Base-by-base conservation (phyloP, 371 early-diverging fungal species). In the Mucor velutinosus region DNA sequence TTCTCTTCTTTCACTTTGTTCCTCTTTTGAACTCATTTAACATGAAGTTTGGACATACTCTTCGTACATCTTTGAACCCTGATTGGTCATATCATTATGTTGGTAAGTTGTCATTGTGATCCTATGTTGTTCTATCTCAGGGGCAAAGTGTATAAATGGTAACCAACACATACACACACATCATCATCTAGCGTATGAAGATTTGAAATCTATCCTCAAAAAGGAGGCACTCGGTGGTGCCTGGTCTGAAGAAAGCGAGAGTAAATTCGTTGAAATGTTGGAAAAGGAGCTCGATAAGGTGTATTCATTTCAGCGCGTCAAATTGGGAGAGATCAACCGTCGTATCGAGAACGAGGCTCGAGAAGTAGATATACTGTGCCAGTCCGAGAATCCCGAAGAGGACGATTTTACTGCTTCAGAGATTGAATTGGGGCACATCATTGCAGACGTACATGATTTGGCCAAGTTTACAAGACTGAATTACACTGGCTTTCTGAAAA, bases 401-500 rank as follows among this genome's bases (percentile, higher is more conserved):
- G 90, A 90, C 43, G 90, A 89, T 43, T 86, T 85, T 71, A 76
- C 78, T 12, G 85, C 86, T 7, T 89, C 95, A 35, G 93, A 94
- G 73, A 83, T 90, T 30, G 94, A 95, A 69, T 88, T 97, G 60
- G 87, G 91, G 51, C 84, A 86, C 32, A 91, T 97, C 58, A 93
- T 95, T 66, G 88, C 88, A 58, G 98, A 98, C 78, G 90, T 96
- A n/a, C 93, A 92, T 77, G 95, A 96, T 75, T 87, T 98, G 45
- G 93, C 97, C 58, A 95, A 95, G 82, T 99, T 94, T 76, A 92
- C 95, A 8, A 88, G 98, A 23, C 83, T 99, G 65, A 99, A 99
- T 85, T 96, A 96, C 75, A 93, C 97, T 37, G 99, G 96, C 17
- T 98, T 99, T 72, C 83, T 97, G 66, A 99, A 97, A 86, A 95